Evolutionary conservation across 495 filamentous ascomycete species (phyloP), one percentile per base, ranked within the genome.

Genomic region (Niebla homalea): DNA sequence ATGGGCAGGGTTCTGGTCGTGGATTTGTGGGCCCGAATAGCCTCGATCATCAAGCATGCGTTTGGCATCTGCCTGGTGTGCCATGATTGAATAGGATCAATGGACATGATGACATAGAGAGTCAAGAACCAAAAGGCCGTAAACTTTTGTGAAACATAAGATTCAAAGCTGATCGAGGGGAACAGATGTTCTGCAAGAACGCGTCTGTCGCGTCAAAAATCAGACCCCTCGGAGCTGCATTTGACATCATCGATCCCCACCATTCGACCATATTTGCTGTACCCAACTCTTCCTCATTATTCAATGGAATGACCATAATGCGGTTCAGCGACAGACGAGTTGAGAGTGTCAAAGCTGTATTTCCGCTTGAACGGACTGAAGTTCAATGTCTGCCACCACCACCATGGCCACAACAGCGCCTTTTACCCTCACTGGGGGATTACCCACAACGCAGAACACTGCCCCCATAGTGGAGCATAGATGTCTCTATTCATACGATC

Each of bases 401-500:
- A 48, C 53, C 11, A 43, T 50, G 22, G 52, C 50, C n/a, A 19
- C 45, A 16, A 21, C 22, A 18, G 19, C 14, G 18, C 46, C 44
- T 21, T 29, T 32, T 7, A 45, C 35, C 1, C 46, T 41, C 12
- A 39, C 16, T 16, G 56, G 69, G 41, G 50, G 36, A 41, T 53
- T 68, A 42, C 60, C 68, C n/a, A 52, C 60, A 39, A 69, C 70
- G 12, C 76, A 79, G 50, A 80, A 79, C 61, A 88, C 83, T 29
- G 87, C 89, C 2, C 72, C 76, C 0, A 84, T 94, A 22, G 67
- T 83, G 56, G 87, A 92, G 55, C 89, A 80, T 59, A 70, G 78
- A 48, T 94, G 89, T 57, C 79, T 96, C 19, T 96, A 84, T 64
- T 94, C 85, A 5, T 76, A 82, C 54, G 89, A 96, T 60, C 62